Conservation (phyloP, 129 eudicot genomes). For the Flaveria bidentis region DNA sequence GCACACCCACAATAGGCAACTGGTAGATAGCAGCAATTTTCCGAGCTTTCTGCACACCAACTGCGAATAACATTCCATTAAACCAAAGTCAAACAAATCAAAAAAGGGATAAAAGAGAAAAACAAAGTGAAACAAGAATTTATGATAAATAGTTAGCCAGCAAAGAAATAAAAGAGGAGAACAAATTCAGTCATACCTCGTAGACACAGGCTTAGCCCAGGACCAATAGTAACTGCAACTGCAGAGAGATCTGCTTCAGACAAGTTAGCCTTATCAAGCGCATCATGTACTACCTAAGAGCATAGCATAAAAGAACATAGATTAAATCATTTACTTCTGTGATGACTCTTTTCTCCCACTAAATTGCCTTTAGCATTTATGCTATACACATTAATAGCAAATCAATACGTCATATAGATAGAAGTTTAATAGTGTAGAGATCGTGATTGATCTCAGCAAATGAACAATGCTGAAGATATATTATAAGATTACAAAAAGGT, state of each 20-base stretch:
- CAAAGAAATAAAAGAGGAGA: not conserved
- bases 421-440: not conserved
- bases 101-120: not conserved
- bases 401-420: not conserved
- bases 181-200: conserved; percentile 53
- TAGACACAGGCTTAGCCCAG: conserved; percentile 91
- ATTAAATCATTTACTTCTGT: conserved; percentile 14
- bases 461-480: conserved; percentile 1
- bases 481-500: not conserved
- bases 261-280: conserved; percentile 87
- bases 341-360: conserved; percentile 1
- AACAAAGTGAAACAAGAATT: not conserved
- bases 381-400: conserved; percentile 3
- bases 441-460: not conserved
- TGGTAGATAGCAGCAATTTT: conserved; percentile 64
- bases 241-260: conserved; percentile 81
- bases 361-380: conserved; percentile 10
- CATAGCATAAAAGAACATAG: conserved; percentile 4
- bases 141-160: conserved; percentile 4
- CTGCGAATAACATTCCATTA: conserved; percentile 40
- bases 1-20: conserved; percentile 89
- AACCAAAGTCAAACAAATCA: conserved; percentile 7
- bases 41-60: conserved; percentile 96
- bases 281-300: conserved; percentile 83
- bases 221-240: conserved; percentile 98